Evolutionary conservation across 2,329 filamentous ascomycete species (phyloP).

Genomic region (Penicillium sp.): DNA sequence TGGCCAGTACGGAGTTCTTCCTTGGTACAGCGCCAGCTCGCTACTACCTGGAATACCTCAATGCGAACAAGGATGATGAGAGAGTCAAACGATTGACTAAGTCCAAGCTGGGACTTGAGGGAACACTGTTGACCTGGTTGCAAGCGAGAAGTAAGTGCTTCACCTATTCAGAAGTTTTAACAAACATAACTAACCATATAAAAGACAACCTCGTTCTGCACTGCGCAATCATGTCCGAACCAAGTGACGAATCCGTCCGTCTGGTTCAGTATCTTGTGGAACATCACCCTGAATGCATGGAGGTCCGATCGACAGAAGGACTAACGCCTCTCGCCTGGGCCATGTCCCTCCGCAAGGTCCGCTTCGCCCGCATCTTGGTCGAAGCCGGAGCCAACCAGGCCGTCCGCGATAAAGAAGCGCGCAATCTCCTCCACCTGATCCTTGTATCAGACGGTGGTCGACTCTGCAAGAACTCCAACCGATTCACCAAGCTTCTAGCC

Average conservation of each 20-base stretch:
- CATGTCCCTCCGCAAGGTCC: slow-evolving; percentile 47
- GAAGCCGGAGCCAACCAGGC: slow-evolving; percentile 69
- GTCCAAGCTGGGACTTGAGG: slow-evolving; percentile 62
- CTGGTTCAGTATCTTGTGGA: slow-evolving; percentile 67
- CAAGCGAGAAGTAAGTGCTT: slow-evolving; percentile 50
- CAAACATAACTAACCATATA: neutral
- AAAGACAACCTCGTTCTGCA: slow-evolving; percentile 59
- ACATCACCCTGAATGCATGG: slow-evolving; percentile 60
- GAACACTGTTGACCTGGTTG: slow-evolving; percentile 55
- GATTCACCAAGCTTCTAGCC: slow-evolving; percentile 61
- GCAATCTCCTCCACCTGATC: slow-evolving; percentile 69
- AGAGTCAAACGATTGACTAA: slow-evolving; percentile 52
- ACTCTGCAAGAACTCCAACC: slow-evolving; percentile 34
- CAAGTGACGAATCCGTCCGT: slow-evolving; percentile 47
- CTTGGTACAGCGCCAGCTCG: slow-evolving; percentile 67
- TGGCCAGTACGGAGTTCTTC: slow-evolving; percentile 76
- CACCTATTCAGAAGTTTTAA: neutral
- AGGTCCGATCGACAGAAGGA: slow-evolving; percentile 52
- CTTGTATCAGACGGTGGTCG: slow-evolving; percentile 30
- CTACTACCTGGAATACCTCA: slow-evolving; percentile 68
- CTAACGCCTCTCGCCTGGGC: slow-evolving; percentile 69
- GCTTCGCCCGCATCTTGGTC: slow-evolving; percentile 59
- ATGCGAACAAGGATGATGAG: slow-evolving; percentile 59
- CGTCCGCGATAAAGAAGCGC: slow-evolving; percentile 58
- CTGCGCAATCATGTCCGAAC: slow-evolving; percentile 57